These are phyloP conservation scores for Xylaria cubensis DNA, from an alignment of 495 filamentous ascomycete genomes.

Conservation along the genomic window DNA sequence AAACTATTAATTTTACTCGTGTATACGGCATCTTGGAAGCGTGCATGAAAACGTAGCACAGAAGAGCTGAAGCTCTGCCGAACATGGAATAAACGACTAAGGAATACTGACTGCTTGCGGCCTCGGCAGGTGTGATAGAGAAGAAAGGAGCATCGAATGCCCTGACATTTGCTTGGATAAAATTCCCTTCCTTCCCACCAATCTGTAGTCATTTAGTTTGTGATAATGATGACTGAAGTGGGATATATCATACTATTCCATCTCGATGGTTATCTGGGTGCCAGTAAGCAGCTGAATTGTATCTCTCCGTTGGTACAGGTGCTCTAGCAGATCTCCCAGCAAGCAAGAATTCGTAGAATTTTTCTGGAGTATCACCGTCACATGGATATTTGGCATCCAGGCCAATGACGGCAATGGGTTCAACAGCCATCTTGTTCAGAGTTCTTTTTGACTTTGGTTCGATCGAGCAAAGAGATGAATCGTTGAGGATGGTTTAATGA, in stretches of 20 bases:
- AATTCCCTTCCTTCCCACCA: conserved; percentile 47
- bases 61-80: neutral
- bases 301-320: neutral
- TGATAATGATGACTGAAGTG: neutral
- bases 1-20: neutral
- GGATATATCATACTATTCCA: neutral
- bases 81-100: neutral
- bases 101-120: conserved; percentile 33
- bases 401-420: conserved; percentile 51
- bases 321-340: conserved; percentile 42
- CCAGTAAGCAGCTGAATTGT: neutral
- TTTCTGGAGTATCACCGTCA: conserved; percentile 48
- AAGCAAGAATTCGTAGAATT: conserved; percentile 55
- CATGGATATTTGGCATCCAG: conserved; percentile 48
- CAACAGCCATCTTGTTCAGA: conserved; percentile 3
- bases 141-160: conserved; percentile 63
- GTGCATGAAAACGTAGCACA: neutral
- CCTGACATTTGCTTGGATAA: conserved; percentile 53
- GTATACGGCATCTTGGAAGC: neutral
- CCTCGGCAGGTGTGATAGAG: conserved; percentile 59
- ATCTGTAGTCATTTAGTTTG: neutral
- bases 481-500: no score
- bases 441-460: neutral
- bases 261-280: neutral
- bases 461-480: neutral